Evolutionary conservation across 208 protist genomes (phyloP).

Genomic region (Trypanosoma boissoni): DNA sequence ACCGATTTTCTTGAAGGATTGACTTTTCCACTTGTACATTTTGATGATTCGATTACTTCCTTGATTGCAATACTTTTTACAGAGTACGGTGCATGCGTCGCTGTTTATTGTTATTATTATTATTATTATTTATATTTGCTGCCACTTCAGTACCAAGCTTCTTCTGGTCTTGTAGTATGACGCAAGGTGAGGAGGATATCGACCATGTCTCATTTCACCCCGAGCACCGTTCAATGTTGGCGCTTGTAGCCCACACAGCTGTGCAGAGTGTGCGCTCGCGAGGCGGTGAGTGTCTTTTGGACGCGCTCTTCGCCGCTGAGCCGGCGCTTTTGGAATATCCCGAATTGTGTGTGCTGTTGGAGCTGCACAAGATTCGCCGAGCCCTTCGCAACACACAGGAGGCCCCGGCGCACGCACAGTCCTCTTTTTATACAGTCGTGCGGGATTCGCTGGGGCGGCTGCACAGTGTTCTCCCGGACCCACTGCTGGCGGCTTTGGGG

Average conservation of each 20-base stretch:
- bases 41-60: no score
- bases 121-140: conserved; percentile 7
- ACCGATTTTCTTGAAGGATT: no score
- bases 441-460: conserved; percentile 29
- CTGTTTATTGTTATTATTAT: conserved; percentile 16
- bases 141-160: neutral
- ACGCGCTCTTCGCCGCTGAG: conserved; percentile 13
- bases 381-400: conserved; percentile 47
- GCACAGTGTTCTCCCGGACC: conserved; percentile 51
- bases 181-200: neutral
- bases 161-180: neutral
- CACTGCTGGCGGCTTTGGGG: conserved; percentile 52
- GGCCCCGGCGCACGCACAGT: conserved; percentile 25
- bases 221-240: conserved; percentile 37
- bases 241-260: conserved; percentile 40
- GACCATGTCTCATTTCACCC: conserved; percentile 23
- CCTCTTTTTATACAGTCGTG: conserved; percentile 24
- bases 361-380: conserved; percentile 46
- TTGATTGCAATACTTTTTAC: no score
- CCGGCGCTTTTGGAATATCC: conserved; percentile 34
- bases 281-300: conserved; percentile 25
- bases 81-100: no score
- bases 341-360: conserved; percentile 48
- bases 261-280: conserved; percentile 24
- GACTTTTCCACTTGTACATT: no score